Percentiles rank a stretch among this genome's conserved stretches.
Conservation (phyloP, 1,284 basidiomycete species). For the Tylopilus sp. region DNA sequence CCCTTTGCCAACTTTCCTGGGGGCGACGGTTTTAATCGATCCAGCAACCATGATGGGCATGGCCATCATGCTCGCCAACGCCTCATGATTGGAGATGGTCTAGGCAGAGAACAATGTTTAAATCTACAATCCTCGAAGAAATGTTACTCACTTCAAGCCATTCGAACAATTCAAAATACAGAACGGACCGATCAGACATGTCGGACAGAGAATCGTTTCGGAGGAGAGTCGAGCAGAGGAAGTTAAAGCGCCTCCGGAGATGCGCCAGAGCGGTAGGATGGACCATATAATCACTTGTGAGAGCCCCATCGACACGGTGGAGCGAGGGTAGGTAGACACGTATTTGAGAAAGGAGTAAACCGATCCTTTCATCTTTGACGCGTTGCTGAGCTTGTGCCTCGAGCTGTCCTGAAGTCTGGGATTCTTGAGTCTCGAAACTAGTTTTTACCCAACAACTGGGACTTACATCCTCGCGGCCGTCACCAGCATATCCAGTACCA, state of each 20-base stretch:
- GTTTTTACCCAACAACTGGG: neutral
- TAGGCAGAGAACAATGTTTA: conserved; percentile 27
- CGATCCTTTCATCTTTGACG: conserved; percentile 67
- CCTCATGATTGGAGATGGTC: conserved; percentile 89
- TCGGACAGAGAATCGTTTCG: conserved; percentile 88
- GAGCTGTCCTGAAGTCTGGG: conserved; percentile 71
- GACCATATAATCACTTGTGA: conserved; percentile 81
- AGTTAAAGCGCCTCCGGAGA: conserved; percentile 83
- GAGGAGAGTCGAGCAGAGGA: conserved; percentile 77
- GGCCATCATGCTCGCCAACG: conserved; percentile 88
- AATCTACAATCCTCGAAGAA: conserved; percentile 1
- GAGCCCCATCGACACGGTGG: conserved; percentile 65
- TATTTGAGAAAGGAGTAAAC: conserved; percentile 62
- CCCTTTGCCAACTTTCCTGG: conserved; percentile 47
- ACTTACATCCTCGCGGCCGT: conserved; percentile 76
- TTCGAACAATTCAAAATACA: conserved; percentile 87
- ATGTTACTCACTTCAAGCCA: conserved; percentile 75
- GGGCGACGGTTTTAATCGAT: conserved; percentile 59
- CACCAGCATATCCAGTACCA: conserved; percentile 83
- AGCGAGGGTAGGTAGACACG: conserved; percentile 77
- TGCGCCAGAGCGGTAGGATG: conserved; percentile 88
- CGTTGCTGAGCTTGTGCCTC: conserved; percentile 71
- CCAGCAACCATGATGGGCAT: conserved; percentile 89
- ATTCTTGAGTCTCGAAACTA: conserved; percentile 2
- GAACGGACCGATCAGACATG: conserved; percentile 80